Evolutionary conservation across 164 flowering plant species (phyloP), one percentile per base, ranked within the genome.

Genomic region (Vitis amurensis): DNA sequence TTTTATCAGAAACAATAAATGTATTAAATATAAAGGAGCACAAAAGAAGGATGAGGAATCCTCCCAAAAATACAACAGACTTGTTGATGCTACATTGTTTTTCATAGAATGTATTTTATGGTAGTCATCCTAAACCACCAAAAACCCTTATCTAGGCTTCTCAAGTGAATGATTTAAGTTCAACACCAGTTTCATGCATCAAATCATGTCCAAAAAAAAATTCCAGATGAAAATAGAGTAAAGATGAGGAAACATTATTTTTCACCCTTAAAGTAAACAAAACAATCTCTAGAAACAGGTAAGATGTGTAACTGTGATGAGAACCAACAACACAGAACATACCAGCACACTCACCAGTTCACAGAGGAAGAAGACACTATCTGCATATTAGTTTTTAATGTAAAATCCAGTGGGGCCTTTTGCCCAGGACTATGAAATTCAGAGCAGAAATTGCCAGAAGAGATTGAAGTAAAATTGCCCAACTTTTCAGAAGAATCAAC

Each of bases 331-430:
- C n/a, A 66, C n/a, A 15, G 7, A 27, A 23, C n/a, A 51, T 4
- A 65, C 11, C 11, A 50, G 2, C 11, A 69, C 9, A 81, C 92
- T 81, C 75, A 96, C 99, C 95, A 84, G 71, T 76, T 84, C 60
- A 93, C 80, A 10, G 98, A 82, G 59, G 92, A 87, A 27, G 97
- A 88, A 16, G 88, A 83, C 55, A 83, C 76, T 63, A 96, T 67
- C 23, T 94, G 83, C 85, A 93, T 81, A 47, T 62, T 68, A 63
- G 98, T 84, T 83, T 93, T 96, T 64, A 96, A 70, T 52, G 97
- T 89, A 63, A 93, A 77, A 82, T 96, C 99, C 56, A 96, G 68
- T 56, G 98, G 99, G 77, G 69, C 76, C 71, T 82, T 88, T 55
- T 64, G 71, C 30, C 89, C 90, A 73, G 85, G 77, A 73, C 89